Evolutionary conservation across 1,139 yeast genomes (phyloP).

Genomic region (Geotrichum histeridarum): DNA sequence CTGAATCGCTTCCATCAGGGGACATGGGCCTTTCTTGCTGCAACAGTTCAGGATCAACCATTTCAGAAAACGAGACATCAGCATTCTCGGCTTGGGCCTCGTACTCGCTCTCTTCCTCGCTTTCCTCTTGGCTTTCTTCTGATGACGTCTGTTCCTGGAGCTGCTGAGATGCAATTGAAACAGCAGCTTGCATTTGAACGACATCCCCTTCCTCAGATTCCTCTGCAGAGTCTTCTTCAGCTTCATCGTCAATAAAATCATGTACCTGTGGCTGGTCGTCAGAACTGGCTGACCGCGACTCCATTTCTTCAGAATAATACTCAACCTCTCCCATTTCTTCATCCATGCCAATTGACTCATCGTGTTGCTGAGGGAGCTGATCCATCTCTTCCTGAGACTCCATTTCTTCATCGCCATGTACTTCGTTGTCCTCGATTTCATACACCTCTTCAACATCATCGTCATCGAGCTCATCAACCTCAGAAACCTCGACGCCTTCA

Average conservation of each 20-base stretch:
- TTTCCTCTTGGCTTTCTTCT: background rate
- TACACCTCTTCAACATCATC: background rate
- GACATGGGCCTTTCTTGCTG: background rate
- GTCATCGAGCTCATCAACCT: background rate
- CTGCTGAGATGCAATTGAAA: background rate
- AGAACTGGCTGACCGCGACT: background rate
- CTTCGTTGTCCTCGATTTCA: background rate
- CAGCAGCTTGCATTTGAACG: background rate
- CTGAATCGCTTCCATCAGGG: background rate
- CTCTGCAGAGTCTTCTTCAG: background rate
- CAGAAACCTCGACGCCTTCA: background rate
- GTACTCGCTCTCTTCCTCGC: slow-evolving; percentile 5
- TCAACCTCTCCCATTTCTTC: too few relatives aligned
- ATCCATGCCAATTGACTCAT: too few relatives aligned
- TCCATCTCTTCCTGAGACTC: slow-evolving; percentile 19
- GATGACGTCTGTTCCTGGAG: background rate
- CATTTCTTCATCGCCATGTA: background rate
- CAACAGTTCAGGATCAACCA: slow-evolving; percentile 8
- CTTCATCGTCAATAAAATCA: background rate
- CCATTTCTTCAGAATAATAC: too few relatives aligned
- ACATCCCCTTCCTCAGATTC: background rate
- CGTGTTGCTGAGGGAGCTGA: too few relatives aligned
- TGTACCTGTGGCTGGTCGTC: background rate
- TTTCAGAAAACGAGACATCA: background rate
- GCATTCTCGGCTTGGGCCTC: slow-evolving; percentile 2